Base-by-base conservation (phyloP, 352 stramenopile genomes). In the Phytophthora ramorum region DNA sequence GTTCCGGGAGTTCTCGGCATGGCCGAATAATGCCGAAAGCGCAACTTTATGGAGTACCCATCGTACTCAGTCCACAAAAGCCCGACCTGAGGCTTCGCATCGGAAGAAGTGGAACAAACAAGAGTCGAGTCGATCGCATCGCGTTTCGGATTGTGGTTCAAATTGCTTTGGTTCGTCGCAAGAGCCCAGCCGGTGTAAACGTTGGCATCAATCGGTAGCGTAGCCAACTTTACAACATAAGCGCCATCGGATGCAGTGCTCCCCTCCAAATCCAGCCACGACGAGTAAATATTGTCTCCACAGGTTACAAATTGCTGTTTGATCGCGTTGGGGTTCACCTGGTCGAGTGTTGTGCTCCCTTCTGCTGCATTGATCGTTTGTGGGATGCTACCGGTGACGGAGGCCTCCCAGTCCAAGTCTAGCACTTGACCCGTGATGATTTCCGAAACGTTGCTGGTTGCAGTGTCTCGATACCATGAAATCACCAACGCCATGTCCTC, bases 31-130 rank as follows among this genome's bases (percentile, higher is more conserved):
- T 92, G 83, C 0, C 81, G 74, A 45, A 91, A 76, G 16, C 83
- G 81, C 14, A 92, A 43, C 37, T 94, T 92, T 7, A 82, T 76
- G 2, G 81, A 77, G 22, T 87, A 76, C 0, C 83, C 85, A 40
- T 94, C 83, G 37, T 85, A 92, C 37, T 94, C 85, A 0, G 81
- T 92, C 85, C 85, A 94, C 6, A 89, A 35, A 7, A 92, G 12
- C 4, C 80, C 85, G 1, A 78, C 60, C 5, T 58, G 53, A 41
- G 58, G 13, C 2, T 37, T 53, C 3, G 50, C 41, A 24, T 61
- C 51, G 0, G 51, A 61, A 6, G 55, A 43, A 2, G 62, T 73
- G 0, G 76, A 78, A 32, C 85, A 94, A 3, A 90, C 49, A 0
- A 91, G 49, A 5, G 63, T 50, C 0, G 69, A 64, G 13, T 87